Evolutionary conservation across 352 stramenopile genomes (phyloP), one percentile per base, ranked within the genome.

Genomic region (Phytophthora uliginosa): DNA sequence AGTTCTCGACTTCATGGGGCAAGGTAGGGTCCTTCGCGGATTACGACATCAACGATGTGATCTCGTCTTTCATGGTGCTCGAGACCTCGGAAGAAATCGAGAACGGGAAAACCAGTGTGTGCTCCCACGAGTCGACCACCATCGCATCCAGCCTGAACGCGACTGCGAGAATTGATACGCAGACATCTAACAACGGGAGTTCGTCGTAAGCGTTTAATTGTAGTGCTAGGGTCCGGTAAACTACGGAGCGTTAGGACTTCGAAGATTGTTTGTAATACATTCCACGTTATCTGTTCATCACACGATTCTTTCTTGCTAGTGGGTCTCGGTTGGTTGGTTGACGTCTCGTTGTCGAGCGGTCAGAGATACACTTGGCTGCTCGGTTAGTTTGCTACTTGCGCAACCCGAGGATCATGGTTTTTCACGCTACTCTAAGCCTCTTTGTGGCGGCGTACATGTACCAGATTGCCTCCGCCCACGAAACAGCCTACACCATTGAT

Each of bases 41-140:
- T 55, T 38, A 50, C 51, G 67, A 38, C 0, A 59, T 74, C 36
- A 74, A 74, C 12, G 67, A 74, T 33, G 40, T 3, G 0, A 56
- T 64, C 45, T 65, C 53, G 4, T 74, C 67, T 8, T 69, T 70
- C 53, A 74, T 70, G 60, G 67, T 74, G 20, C 54, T 70, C 24
- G 22, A 74, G 22, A 22, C 67, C 5, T 74, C 67, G 4, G 28
- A 58, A 20, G 17, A 52, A 4, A 47, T 69, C 9, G 53, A 70
- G 34, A 65, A 70, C 2, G 67, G 67, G 2, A 33, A 51, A 17
- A 61, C n/a, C 4, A 70, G 31, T 15, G 12, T 74, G 12, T 70
- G 67, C 34, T 36, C 40, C 7, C 12, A 26, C 22, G 38, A 72
- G 17, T 50, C 61, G 8, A 55, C 9, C 54, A 42, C 18, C 13